Conservation (phyloP, 2,329 filamentous ascomycete species). For the Teratosphaeria gauchensis region DNA sequence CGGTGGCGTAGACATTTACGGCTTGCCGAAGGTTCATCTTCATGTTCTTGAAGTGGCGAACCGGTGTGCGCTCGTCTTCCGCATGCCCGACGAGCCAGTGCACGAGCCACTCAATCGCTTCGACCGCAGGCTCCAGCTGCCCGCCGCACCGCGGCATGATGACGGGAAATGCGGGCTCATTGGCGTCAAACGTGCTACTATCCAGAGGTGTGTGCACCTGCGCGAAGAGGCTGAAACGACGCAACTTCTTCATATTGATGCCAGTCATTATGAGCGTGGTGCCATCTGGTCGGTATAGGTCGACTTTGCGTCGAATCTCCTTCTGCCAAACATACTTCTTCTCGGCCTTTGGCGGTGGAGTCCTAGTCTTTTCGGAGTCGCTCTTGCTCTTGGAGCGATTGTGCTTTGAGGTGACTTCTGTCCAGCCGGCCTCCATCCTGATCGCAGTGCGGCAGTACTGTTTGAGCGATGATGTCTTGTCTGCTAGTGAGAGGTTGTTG, state of each 20-base stretch:
- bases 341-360: background rate
- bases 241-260: background rate
- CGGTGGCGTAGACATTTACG: background rate
- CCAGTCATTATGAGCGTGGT: background rate
- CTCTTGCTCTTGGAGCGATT: background rate
- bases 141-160: background rate
- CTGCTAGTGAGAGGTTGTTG: no score
- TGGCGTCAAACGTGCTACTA: background rate
- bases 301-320: background rate
- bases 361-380: background rate
- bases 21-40: background rate
- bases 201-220: background rate
- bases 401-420: background rate
- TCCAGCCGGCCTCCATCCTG: background rate
- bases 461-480: background rate
- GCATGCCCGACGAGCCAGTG: background rate
- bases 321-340: background rate
- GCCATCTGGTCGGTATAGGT: background rate
- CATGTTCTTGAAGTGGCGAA: background rate
- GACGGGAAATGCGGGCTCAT: background rate
- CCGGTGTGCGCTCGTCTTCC: background rate
- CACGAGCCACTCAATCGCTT: background rate
- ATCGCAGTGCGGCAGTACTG: background rate
- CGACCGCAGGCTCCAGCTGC: background rate
- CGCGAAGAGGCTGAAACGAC: background rate